Evolutionary conservation across 2,329 filamentous ascomycete species (phyloP), one percentile per base, ranked within the genome.

Genomic region (Cytospora schulzeri): DNA sequence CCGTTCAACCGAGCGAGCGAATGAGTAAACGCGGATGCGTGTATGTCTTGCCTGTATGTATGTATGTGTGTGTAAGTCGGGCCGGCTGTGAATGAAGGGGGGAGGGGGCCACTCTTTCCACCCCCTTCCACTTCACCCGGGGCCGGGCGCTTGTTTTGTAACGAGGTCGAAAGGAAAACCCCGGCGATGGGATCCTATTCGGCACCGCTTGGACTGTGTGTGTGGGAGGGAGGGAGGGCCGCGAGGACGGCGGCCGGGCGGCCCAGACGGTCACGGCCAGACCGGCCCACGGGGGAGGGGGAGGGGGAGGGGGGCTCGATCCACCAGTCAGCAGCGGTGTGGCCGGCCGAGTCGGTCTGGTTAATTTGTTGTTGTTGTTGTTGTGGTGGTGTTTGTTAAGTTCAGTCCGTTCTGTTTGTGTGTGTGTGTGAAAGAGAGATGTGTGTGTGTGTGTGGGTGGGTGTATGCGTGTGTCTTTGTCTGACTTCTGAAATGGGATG

Each of bases 171-270:
- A 2, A 2, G 2, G 4, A 50, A 38, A 28, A 41, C 48, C 50
- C 58, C 65, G 57, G 62, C 56, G 57, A 55, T 51, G 54, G 8
- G 26, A 41, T 66, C 62, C 59, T 48, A 66, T 66, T 66, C 65
- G 65, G 65, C 65, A 57, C 26, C 33, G 54, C 63, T 57, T 31
- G 29, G n/a, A 19, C 6, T 8, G n/a, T n/a, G n/a, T n/a, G n/a
- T n/a, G n/a, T 48, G n/a, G 57, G 62, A n/a, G 17, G 48, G 45
- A 26, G 24, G 35, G 26, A 35, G 53, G 65, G 65, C 62, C 65
- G 57, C 55, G 59, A 48, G 60, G 41, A 59, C 65, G 62, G 65
- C 58, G 65, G 65, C 65, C 65, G 3, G 35, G 3, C 38, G n/a
- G 41, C 45, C 41, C 33, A 35, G 31, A n/a, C 41, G 41, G 41